phyloP scores from a whole-genome alignment of 2,329 filamentous ascomycete species.

The Davidsoniella virescens region DNA sequence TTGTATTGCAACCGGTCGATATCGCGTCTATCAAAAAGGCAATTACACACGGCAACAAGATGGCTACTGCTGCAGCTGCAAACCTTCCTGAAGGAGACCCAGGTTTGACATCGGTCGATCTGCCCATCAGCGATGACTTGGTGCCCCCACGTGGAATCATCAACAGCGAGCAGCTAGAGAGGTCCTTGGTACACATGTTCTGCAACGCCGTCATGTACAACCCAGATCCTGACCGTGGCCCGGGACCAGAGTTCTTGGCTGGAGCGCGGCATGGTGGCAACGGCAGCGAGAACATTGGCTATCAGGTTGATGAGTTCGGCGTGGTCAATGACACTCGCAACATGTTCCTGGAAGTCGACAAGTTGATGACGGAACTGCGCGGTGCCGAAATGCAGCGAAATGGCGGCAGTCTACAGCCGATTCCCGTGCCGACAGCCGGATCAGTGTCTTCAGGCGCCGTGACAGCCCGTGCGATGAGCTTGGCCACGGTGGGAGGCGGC shows the following conservation, averaged over 20 bases:
- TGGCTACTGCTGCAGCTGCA: slow-evolving; percentile 42
- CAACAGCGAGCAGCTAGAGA: slow-evolving; percentile 82
- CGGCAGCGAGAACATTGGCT: slow-evolving; percentile 33
- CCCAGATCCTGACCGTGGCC: slow-evolving; percentile 57
- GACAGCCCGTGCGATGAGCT: slow-evolving; percentile 19
- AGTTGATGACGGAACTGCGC: slow-evolving; percentile 58
- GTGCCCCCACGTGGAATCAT: slow-evolving; percentile 79
- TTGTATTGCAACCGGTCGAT: slow-evolving; percentile 61
- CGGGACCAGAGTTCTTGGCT: slow-evolving; percentile 44
- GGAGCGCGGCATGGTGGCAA: slow-evolving; percentile 20
- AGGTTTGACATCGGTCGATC: slow-evolving; percentile 38
- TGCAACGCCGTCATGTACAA: slow-evolving; percentile 99
- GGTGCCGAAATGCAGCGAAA: slow-evolving; percentile 48
- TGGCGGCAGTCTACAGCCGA: slow-evolving; percentile 18
- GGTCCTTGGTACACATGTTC: slow-evolving; percentile 91
- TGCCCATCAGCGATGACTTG: slow-evolving; percentile 59
- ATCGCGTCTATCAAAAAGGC: slow-evolving; percentile 62
- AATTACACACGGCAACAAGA: slow-evolving; percentile 55
- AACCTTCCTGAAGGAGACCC: slow-evolving; percentile 43
- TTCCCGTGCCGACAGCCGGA: slow-evolving; percentile 11
- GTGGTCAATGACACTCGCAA: slow-evolving; percentile 75
- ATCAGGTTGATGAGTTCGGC: slow-evolving; percentile 63
- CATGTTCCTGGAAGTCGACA: slow-evolving; percentile 81
- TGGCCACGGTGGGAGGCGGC: slow-evolving; percentile 25
- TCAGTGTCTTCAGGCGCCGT: slow-evolving; percentile 15